Percentiles rank a stretch among this genome's conserved stretches.
phyloP scores from a whole-genome alignment of 257 asterid species.

The Eustoma russellianum region DNA sequence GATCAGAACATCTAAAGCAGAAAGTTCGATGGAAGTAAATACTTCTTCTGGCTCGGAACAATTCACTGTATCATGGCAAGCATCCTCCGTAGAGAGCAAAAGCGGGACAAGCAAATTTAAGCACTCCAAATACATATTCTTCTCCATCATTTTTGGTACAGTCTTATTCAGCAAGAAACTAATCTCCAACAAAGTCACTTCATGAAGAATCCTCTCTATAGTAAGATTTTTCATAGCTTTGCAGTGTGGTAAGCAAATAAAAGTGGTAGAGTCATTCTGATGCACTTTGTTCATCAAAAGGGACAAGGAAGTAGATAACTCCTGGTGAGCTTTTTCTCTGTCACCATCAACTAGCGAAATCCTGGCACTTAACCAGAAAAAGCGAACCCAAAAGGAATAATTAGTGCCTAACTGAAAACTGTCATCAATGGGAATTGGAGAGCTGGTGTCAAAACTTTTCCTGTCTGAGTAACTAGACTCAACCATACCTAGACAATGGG shows the following conservation, averaged over 20 bases:
- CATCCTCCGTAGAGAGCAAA: constrained; percentile 50
- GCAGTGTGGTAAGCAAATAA: constrained; percentile 72
- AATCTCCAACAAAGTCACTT: constrained; percentile 67
- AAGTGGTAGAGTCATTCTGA: constrained; percentile 28
- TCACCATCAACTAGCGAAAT: constrained; percentile 68
- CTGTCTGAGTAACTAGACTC: constrained; percentile 21
- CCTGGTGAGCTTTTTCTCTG: constrained; percentile 63
- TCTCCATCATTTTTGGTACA: constrained; percentile 59
- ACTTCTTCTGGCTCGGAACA: constrained; percentile 47
- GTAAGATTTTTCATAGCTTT: constrained; percentile 52
- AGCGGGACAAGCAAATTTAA: constrained; percentile 65
- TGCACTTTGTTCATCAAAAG: constrained; percentile 47
- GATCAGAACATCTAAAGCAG: constrained; percentile 72
- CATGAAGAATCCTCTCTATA: constrained; percentile 57
- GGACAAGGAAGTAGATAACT: constrained; percentile 51
- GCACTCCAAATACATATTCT: constrained; percentile 64
- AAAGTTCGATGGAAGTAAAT: constrained; percentile 58
- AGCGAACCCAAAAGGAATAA: constrained; percentile 77
- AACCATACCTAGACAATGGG: constrained; percentile 25
- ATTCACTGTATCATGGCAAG: constrained; percentile 33
- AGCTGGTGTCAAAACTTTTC: constrained; percentile 23
- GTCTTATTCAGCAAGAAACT: constrained; percentile 68
- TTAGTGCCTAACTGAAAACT: constrained; percentile 34
- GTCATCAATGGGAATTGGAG: constrained; percentile 20
- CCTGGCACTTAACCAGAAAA: constrained; percentile 85